phyloP scores from a whole-genome alignment of 2,329 filamentous ascomycete species.

The Fusarium sp. region DNA sequence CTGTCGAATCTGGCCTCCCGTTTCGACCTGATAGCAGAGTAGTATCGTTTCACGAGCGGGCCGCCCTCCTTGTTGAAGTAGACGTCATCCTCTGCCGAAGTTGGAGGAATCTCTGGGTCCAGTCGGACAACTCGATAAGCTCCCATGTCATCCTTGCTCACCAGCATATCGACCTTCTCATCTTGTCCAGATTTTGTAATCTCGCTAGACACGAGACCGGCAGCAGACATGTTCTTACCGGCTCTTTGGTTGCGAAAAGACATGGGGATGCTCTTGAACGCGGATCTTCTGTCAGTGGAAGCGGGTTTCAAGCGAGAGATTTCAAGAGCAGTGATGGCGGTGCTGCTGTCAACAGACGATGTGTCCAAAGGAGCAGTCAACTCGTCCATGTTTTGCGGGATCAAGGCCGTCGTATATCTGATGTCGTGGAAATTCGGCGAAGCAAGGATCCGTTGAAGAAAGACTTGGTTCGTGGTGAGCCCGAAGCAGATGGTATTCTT shows the following conservation, averaged over 20 bases:
- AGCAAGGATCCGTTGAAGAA: not conserved
- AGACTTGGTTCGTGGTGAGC: not conserved
- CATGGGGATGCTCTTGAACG: not conserved
- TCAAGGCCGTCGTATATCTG: not conserved
- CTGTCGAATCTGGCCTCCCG: not conserved
- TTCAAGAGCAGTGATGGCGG: not conserved
- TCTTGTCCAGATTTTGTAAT: not conserved
- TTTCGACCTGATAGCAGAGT: not conserved
- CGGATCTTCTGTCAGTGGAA: not conserved
- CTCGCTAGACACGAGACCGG: not conserved
- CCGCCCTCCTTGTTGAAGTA: not conserved
- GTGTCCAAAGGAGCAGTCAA: not conserved
- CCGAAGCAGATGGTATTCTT: not conserved
- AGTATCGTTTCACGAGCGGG: not conserved
- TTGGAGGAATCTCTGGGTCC: not conserved
- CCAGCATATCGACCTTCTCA: not conserved
- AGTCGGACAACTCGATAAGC: not conserved
- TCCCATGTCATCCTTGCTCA: not conserved
- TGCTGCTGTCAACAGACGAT: not conserved
- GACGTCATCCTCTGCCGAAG: not conserved
- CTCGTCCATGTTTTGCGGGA: not conserved
- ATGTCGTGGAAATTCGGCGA: not conserved
- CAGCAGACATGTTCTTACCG: not conserved
- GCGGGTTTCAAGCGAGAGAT: not conserved
- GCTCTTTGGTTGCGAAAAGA: not conserved